Evolutionary conservation across 768 basidiomycete genomes (phyloP).

Genomic region (Auricularia auricula-judae): DNA sequence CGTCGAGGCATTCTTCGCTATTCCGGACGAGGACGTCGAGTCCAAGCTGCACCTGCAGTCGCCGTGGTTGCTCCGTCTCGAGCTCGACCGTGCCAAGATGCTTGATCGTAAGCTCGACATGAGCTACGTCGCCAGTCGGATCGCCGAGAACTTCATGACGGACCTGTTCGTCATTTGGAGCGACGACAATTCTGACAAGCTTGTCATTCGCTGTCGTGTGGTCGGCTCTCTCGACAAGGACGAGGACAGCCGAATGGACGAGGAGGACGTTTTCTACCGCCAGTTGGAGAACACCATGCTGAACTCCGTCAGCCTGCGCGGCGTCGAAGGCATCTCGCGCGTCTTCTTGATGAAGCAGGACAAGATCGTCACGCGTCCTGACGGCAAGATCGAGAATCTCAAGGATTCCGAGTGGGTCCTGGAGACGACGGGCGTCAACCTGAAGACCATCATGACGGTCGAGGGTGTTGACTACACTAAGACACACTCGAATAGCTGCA

Average conservation of each 20-base stretch:
- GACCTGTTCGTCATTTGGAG: slow-evolving; percentile 98
- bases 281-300: slow-evolving; percentile 95
- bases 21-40: slow-evolving; percentile 94
- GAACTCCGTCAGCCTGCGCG: slow-evolving; percentile 87
- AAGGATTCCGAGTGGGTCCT: slow-evolving; percentile 87
- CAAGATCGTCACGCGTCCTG: slow-evolving; percentile 50
- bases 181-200: slow-evolving; percentile 96
- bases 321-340: slow-evolving; percentile 80
- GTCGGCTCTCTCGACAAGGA: slow-evolving; percentile 77
- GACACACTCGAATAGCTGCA: slow-evolving; percentile 95
- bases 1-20: slow-evolving; percentile 98
- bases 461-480: slow-evolving; percentile 90
- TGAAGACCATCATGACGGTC: slow-evolving; percentile 90
- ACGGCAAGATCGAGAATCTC: slow-evolving; percentile 47
- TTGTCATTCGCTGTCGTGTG: slow-evolving; percentile 93
- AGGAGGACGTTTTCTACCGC: slow-evolving; percentile 94
- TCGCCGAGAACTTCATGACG: slow-evolving; percentile 88
- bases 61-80: slow-evolving; percentile 93
- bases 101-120: slow-evolving; percentile 94
- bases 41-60: slow-evolving; percentile 84
- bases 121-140: slow-evolving; percentile 86
- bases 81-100: slow-evolving; percentile 95
- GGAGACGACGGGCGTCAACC: slow-evolving; percentile 94
- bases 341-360: slow-evolving; percentile 92
- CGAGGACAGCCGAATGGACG: slow-evolving; percentile 58